Conservation (phyloP, 768 basidiomycete species). For the Filobasidium wieringae region DNA sequence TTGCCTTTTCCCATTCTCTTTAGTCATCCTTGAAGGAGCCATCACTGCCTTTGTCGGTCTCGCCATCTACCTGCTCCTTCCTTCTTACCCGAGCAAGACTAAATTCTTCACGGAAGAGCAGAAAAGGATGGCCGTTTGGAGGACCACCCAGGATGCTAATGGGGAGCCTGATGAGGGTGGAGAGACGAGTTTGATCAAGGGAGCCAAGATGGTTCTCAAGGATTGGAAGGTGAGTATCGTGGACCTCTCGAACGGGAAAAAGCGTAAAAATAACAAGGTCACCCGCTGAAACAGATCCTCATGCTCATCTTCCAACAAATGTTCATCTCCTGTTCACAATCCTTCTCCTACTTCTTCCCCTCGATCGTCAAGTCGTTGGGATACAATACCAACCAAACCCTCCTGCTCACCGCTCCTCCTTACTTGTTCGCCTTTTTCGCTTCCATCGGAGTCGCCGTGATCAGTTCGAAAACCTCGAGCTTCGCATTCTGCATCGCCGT, state of each 20-base stretch:
- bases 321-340: slow-evolving; percentile 8
- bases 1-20: slow-evolving; percentile 21
- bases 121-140: slow-evolving; percentile 1
- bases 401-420: slow-evolving; percentile 26
- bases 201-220: slow-evolving; percentile 9
- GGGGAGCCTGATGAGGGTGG: slow-evolving; percentile 8
- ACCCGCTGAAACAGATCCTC: background rate
- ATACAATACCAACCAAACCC: slow-evolving; percentile 24
- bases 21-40: slow-evolving; percentile 51
- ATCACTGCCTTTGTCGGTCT: slow-evolving; percentile 43
- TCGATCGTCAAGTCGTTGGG: slow-evolving; percentile 29
- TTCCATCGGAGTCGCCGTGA: slow-evolving; percentile 32
- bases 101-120: slow-evolving; percentile 10
- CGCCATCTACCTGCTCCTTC: slow-evolving; percentile 1
- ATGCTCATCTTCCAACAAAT: slow-evolving; percentile 14
- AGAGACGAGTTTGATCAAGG: slow-evolving; percentile 2
- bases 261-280: background rate
- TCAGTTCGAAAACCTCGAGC: background rate
- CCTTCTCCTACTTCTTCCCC: slow-evolving; percentile 39
- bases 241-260: background rate
- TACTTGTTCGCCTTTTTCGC: slow-evolving; percentile 25
- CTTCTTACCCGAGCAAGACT: slow-evolving; percentile 5
- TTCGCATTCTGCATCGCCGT: slow-evolving; percentile 4
- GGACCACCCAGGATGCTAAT: slow-evolving; percentile 9
- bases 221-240: slow-evolving; percentile 9